A percentile compares a stretch with the other conserved stretches of the same genome.
These are phyloP conservation scores for Mycena olivaceomarginata DNA, from an alignment of 768 basidiomycete genomes.

Conservation along the genomic window DNA sequence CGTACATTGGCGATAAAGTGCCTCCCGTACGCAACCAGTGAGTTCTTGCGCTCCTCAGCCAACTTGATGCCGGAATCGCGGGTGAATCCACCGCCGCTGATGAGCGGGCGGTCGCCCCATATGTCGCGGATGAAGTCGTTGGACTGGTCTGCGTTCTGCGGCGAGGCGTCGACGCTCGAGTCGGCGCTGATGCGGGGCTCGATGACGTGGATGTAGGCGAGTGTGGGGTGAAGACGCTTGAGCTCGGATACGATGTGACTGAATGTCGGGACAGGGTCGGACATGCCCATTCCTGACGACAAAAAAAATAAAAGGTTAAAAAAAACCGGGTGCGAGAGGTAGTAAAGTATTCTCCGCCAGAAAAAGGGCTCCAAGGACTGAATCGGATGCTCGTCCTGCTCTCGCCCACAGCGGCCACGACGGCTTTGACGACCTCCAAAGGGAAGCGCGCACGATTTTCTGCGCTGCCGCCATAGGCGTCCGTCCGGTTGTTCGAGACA, in stretches of 20 bases:
- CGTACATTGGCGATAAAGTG: slow-evolving; percentile 25
- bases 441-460: slow-evolving; percentile 68
- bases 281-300: slow-evolving; percentile 53
- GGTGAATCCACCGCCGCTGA: slow-evolving; percentile 54
- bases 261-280: slow-evolving; percentile 57
- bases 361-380: slow-evolving; percentile 33
- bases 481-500: slow-evolving; percentile 65
- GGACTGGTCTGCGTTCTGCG: slow-evolving; percentile 39
- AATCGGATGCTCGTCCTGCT: slow-evolving; percentile 63
- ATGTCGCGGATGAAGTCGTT: slow-evolving; percentile 54
- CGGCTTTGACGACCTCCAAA: slow-evolving; percentile 64
- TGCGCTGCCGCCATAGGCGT: slow-evolving; percentile 71
- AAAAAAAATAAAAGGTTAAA: no score
- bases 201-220: slow-evolving; percentile 62
- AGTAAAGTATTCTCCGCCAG: slow-evolving; percentile 54
- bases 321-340: slow-evolving; percentile 20
- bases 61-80: slow-evolving; percentile 51
- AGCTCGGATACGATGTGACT: slow-evolving; percentile 51
- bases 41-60: slow-evolving; percentile 36
- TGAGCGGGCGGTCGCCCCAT: slow-evolving; percentile 54
- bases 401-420: slow-evolving; percentile 61
- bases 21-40: slow-evolving; percentile 28
- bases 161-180: background rate
- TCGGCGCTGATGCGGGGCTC: slow-evolving; percentile 53
- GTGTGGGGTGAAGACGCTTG: slow-evolving; percentile 48